Evolutionary conservation across 192 early-diverging fungal genomes (phyloP).

Genomic region (Pilobolus umbonatus): DNA sequence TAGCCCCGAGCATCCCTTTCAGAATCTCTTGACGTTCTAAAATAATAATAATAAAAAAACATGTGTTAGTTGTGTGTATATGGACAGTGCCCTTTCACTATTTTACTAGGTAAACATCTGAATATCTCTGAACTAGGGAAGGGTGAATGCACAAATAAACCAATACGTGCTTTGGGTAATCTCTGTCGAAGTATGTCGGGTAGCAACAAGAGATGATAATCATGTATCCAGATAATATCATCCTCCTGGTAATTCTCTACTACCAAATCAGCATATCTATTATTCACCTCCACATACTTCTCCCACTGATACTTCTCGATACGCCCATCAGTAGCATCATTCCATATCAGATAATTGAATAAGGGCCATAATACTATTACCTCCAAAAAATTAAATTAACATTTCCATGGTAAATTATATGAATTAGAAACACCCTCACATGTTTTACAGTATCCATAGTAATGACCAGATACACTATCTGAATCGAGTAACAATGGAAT

Average conservation of each 20-base stretch:
- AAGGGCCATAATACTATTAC: conserved; percentile 89
- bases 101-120: conserved; percentile 83
- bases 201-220: conserved; percentile 91
- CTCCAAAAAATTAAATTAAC: background rate
- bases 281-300: conserved; percentile 77
- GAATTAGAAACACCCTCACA: conserved; percentile 38
- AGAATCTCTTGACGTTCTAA: conserved; percentile 78
- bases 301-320: conserved; percentile 66
- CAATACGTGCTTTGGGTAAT: conserved; percentile 81
- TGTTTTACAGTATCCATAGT: conserved; percentile 96
- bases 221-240: conserved; percentile 90
- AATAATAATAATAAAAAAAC: conserved; percentile 59
- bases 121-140: conserved; percentile 97
- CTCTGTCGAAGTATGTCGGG: conserved; percentile 80
- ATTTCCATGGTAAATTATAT: background rate
- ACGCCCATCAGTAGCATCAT: conserved; percentile 64
- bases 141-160: conserved; percentile 95
- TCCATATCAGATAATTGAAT: conserved; percentile 90
- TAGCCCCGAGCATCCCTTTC: conserved; percentile 84
- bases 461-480: conserved; percentile 70
- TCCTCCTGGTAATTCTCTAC: conserved; percentile 65
- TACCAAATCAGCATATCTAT: conserved; percentile 72
- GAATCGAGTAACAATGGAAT: conserved; percentile 82
- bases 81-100: too few relatives aligned
- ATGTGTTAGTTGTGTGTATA: too few relatives aligned